A percentile compares a stretch with the other conserved stretches of the same genome.
phyloP scores from a whole-genome alignment of 805 yeast species.

The Suhomyces sp. region DNA sequence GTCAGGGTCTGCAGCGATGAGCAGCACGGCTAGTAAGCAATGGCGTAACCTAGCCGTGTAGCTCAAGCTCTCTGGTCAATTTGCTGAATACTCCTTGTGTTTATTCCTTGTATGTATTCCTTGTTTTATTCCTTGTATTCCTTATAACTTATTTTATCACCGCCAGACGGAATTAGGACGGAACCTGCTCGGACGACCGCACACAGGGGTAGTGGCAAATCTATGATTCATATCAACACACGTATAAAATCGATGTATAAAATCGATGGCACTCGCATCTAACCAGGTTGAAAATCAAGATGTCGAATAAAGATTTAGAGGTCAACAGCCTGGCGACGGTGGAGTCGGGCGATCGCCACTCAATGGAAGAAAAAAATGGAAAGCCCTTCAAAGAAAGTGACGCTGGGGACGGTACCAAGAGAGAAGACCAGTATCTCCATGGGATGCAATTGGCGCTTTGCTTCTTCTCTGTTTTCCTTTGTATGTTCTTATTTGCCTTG shows the following conservation, averaged over 20 bases:
- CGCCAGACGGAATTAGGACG: not conserved
- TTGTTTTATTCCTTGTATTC: too few relatives aligned
- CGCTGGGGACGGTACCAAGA: conserved; percentile 42
- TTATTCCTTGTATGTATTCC: too few relatives aligned
- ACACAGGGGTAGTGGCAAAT: not conserved
- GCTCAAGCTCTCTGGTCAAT: too few relatives aligned
- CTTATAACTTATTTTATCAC: not conserved
- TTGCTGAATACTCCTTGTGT: too few relatives aligned
- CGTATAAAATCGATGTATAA: not conserved
- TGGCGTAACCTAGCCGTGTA: too few relatives aligned
- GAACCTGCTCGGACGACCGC: not conserved
- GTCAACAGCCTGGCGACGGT: not conserved
- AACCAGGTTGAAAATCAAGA: not conserved
- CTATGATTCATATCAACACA: not conserved
- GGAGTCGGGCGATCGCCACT: not conserved
- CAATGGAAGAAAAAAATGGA: not conserved
- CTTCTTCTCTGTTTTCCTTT: conserved; percentile 25
- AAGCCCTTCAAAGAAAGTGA: conserved; percentile 31
- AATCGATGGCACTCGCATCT: not conserved
- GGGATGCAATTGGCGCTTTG: conserved; percentile 27
- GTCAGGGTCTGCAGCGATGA: too few relatives aligned
- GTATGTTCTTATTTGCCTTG: conserved; percentile 34
- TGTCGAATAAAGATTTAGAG: not conserved
- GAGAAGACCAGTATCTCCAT: conserved; percentile 35
- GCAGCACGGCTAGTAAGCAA: too few relatives aligned